Conservation (phyloP, 352 stramenopile species). For the Thraustotheca clavata region DNA sequence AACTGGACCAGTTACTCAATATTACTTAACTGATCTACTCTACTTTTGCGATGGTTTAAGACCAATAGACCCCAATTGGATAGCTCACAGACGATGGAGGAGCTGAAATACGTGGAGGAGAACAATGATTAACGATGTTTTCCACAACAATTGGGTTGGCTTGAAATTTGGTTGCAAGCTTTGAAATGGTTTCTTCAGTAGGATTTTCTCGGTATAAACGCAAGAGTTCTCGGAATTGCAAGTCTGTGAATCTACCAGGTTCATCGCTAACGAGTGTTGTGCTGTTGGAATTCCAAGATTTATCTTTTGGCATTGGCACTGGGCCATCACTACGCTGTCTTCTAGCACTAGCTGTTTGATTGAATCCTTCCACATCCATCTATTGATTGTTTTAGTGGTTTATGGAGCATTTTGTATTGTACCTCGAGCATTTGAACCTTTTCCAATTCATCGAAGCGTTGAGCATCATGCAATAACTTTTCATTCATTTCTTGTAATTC, state of each 20-base stretch:
- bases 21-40: too few relatives aligned
- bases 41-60: too few relatives aligned
- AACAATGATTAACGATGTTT: constrained; percentile 1
- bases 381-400: not conserved
- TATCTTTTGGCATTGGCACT: constrained; percentile 4
- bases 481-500: constrained; percentile 11
- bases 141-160: not conserved
- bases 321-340: constrained; percentile 2
- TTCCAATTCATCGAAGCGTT: constrained; percentile 18
- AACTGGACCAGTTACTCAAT: too few relatives aligned
- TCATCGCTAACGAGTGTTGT: constrained; percentile 1
- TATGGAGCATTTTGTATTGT: not conserved
- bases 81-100: constrained; percentile 10
- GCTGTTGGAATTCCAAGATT: constrained; percentile 8
- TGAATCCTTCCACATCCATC: constrained; percentile 10
- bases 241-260: constrained; percentile 9
- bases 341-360: not conserved
- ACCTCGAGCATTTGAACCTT: constrained; percentile 12
- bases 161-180: not conserved
- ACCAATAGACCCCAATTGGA: constrained; percentile 6
- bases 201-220: constrained; percentile 3
- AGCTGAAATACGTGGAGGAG: not conserved
- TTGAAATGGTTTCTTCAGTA: not conserved
- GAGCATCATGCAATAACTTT: constrained; percentile 1
- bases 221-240: constrained; percentile 16